These are phyloP conservation scores for Mycena rosella DNA, from an alignment of 768 basidiomycete genomes.

Conservation along the genomic window DNA sequence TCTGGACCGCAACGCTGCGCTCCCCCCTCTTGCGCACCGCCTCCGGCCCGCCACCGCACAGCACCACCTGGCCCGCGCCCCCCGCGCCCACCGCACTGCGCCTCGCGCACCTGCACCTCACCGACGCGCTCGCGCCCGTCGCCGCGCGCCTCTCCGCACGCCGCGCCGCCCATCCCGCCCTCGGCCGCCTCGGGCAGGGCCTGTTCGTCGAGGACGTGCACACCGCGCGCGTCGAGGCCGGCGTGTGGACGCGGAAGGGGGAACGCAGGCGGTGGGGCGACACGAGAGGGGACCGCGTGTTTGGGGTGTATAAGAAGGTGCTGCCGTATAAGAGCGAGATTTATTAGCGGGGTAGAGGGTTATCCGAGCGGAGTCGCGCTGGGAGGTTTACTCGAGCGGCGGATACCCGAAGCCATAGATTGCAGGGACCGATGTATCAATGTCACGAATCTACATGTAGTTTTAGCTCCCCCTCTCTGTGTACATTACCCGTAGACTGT, in stretches of 20 bases:
- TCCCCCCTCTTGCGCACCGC: constrained; percentile 20
- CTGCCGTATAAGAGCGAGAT: constrained; percentile 32
- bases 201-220: constrained; percentile 33
- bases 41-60: neutral
- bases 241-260: constrained; percentile 32
- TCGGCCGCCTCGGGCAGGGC: constrained; percentile 1
- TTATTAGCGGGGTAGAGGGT: too few relatives aligned
- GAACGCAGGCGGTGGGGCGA: too few relatives aligned
- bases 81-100: constrained; percentile 27
- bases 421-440: too few relatives aligned
- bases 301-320: constrained; percentile 37
- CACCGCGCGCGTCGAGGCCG: constrained; percentile 34
- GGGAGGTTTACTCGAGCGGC: too few relatives aligned
- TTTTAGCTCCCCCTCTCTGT: too few relatives aligned
- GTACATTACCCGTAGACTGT: too few relatives aligned
- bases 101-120: constrained; percentile 29
- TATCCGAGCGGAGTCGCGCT: too few relatives aligned
- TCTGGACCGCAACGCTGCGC: constrained; percentile 23
- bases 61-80: constrained; percentile 17
- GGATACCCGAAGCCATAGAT: too few relatives aligned
- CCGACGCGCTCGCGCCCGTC: constrained; percentile 30
- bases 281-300: constrained; percentile 28
- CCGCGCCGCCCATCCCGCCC: constrained; percentile 8
- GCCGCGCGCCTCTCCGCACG: constrained; percentile 29
- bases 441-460: too few relatives aligned